Evolutionary conservation across 805 yeast genomes (phyloP), one percentile per base, ranked within the genome.

Genomic region (Saturnispora bothae): DNA sequence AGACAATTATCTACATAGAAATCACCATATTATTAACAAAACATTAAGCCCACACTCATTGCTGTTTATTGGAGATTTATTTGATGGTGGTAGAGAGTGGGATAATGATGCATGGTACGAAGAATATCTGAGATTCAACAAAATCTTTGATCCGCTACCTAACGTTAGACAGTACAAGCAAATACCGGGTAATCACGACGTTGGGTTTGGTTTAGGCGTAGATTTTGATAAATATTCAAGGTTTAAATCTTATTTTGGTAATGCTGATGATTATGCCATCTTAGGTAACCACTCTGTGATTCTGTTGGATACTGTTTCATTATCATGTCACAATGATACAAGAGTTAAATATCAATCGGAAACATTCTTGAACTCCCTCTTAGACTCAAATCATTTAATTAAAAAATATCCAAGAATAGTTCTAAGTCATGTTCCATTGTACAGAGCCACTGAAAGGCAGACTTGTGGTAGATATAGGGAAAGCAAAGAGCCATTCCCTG

Each of bases 141-240:
- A 55, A 1, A 71, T 92, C 4, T 89, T 83, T 56, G 44, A 40
- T 20, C 36, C 41, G 16, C 78, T 41, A n/a, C 27, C 27, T 5
- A 37, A 39, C 3, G 38, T 44, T 13, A 31, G 47, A 19, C 46
- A 43, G 81, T 5, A 61, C 64, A 42, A 66, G 66, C 40, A 61
- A 68, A n/a, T 71, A 7, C 95, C 96, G 0, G 99, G 98, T 2
- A 92, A 92, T 54, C 99, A 92, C 56, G 99, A 92, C 54, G 84
- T 94, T 46, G 99, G 99, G 0, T 89, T 81, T 60, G 95, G 92
- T 21, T 73, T 77, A 42, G 74, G 76, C 0, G 74, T 92, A 13
- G 65, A 74, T 14, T 65, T 68, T 19, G 57, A 65, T 1, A 74
- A 78, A 18, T 59, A 71, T 32, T 59, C 71, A 26, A 61, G 97